Evolutionary conservation across 2,329 filamentous ascomycete species (phyloP), one percentile per base, ranked within the genome.

Genomic region (Aureobasidium sp.): DNA sequence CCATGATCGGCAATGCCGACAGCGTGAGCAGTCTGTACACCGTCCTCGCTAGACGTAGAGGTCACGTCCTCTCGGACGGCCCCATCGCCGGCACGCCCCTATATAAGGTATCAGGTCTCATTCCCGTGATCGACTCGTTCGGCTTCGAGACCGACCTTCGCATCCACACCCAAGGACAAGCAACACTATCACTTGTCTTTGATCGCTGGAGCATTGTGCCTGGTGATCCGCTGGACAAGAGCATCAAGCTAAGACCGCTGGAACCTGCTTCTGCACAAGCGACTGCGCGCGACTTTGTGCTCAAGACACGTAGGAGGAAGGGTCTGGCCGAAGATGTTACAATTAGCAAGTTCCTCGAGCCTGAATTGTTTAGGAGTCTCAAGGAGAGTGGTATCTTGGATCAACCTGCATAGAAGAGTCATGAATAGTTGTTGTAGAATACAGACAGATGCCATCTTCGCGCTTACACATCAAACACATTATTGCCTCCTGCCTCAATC

Each of bases 81-180:
- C 92, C 92, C 15, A 90, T 99, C 64, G 91, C 93, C 0, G 94
- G 94, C 27, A 97, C 94, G 11, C 94, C 93, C 5, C 82, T 99
- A 12, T 97, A 97, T 76, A 88, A 89, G 25, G 92, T 97, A 59
- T 89, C 87, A 69, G 94, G 94, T 3, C 81, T 97, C 55, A 86
- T 99, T 62, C 94, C 94, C 11, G 94, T 97, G 64, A 96, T 99
- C 72, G 94, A 99, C 78, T 91, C 87, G 34, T 99, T 99, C 71
- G 94, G 94, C 22, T 97, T 99, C 75, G 94, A 99, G 79, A 97
- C 94, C 15, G 94, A 99, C 78, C 81, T 99, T 63, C 84, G 94
- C 65, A 97, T 97, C 71, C 92, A 96, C 76, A 97, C 93, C 0
- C 90, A 97, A 78, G 93, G 94, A 58, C 88, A 91, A 73, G 91